Evolutionary conservation across 495 filamentous ascomycete species (phyloP), one percentile per base, ranked within the genome.

Genomic region (Hypoxylon lienhwacheense): DNA sequence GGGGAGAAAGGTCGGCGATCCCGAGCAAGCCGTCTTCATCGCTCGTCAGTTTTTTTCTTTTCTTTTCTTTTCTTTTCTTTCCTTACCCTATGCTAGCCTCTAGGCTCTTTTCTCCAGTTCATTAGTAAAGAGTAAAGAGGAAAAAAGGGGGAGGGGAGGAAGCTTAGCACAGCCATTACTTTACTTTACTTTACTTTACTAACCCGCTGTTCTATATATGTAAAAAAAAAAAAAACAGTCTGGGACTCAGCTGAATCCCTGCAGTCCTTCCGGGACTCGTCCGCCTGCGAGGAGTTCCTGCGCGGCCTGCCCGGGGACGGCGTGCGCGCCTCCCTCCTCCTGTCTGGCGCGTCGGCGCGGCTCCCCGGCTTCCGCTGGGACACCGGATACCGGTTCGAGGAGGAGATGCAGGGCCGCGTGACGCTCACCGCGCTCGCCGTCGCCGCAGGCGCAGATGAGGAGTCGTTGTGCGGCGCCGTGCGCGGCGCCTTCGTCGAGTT

Each of bases 21-120:
- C 64, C 7, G 60, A 66, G 60, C 53, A 64, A 50, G 64, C 64
- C 39, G 60, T 47, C 31, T 59, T 37, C 19, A 66, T 66, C 12
- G 47, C 64, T 21, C 2, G 64, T 66, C 28, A 45, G 60, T 61
- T 0, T 31, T n/a, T n/a, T n/a, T n/a, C n/a, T n/a, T n/a, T n/a
- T n/a, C n/a, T n/a, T n/a, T n/a, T n/a, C n/a, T n/a, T n/a, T n/a
- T n/a, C n/a, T n/a, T n/a, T n/a, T n/a, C n/a, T n/a, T n/a, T n/a
- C n/a, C n/a, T n/a, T n/a, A n/a, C n/a, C n/a, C n/a, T n/a, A n/a
- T n/a, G n/a, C n/a, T n/a, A n/a, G n/a, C n/a, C n/a, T n/a, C n/a
- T n/a, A n/a, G n/a, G n/a, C n/a, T n/a, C n/a, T n/a, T n/a, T n/a
- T n/a, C n/a, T n/a, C n/a, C n/a, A n/a, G n/a, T n/a, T n/a, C n/a